Percentiles rank a stretch among this genome's conserved stretches.
Evolutionary conservation across 169 alveolate genomes (phyloP).

Genomic region (Plasmodium gonderi): DNA sequence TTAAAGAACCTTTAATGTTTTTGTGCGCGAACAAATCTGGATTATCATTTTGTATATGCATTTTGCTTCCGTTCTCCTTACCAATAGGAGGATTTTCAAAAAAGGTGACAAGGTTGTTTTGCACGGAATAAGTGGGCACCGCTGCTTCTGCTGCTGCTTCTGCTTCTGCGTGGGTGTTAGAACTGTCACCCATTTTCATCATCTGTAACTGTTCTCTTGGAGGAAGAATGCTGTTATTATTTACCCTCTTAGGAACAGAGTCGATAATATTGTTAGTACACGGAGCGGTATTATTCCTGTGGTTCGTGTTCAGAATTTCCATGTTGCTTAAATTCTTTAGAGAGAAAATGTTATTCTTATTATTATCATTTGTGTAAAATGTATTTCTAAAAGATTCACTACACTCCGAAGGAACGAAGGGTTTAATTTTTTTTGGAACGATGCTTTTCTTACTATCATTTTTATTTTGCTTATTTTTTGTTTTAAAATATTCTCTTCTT

Average conservation of each 20-base stretch:
- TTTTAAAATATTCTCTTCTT: conserved; percentile 72
- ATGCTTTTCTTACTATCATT: not conserved
- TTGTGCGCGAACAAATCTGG: not conserved
- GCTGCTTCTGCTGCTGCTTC: too few species aligned
- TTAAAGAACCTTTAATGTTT: not conserved
- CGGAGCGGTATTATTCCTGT: not conserved
- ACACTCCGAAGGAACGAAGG: conserved; percentile 56
- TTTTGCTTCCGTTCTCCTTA: not conserved
- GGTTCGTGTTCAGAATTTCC: not conserved
- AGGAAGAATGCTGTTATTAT: not conserved
- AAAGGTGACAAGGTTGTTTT: not conserved
- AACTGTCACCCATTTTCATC: not conserved
- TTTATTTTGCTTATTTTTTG: conserved; percentile 11
- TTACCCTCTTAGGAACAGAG: not conserved
- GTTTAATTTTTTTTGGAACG: conserved; percentile 35
- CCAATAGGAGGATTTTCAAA: not conserved
- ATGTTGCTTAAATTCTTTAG: conserved; percentile 18
- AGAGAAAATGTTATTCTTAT: conserved; percentile 41
- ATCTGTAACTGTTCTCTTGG: not conserved
- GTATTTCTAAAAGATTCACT: conserved; percentile 73
- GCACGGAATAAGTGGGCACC: not conserved
- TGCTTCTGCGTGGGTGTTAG: not conserved
- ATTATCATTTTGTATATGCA: not conserved
- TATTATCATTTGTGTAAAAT: conserved; percentile 65
- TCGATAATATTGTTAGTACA: not conserved